Percentiles rank a stretch among this genome's conserved stretches.
phyloP scores from a whole-genome alignment of 2,329 filamentous ascomycete genomes.

The Phaeosphaeriaceae sp. region DNA sequence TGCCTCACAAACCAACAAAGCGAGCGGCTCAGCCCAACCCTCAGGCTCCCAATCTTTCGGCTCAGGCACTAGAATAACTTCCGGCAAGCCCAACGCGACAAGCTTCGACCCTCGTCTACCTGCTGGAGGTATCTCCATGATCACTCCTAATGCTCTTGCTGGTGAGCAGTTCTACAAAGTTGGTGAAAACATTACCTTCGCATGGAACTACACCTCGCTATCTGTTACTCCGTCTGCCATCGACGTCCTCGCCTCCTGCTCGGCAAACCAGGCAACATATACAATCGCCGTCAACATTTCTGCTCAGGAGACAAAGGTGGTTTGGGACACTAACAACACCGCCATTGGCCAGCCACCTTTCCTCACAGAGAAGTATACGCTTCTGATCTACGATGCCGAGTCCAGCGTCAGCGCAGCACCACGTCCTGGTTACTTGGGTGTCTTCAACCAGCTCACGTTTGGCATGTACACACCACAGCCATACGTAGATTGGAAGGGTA shows the following conservation, averaged over 20 bases:
- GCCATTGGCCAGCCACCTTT: conserved; percentile 51
- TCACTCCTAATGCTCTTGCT: conserved; percentile 60
- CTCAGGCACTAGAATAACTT: conserved; percentile 25
- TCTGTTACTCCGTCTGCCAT: conserved; percentile 63
- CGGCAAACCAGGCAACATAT: conserved; percentile 64
- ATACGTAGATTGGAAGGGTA: conserved; percentile 59
- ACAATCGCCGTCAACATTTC: conserved; percentile 67
- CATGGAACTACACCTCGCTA: conserved; percentile 73
- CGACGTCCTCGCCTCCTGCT: conserved; percentile 68
- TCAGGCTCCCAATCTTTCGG: conserved; percentile 21
- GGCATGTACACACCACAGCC: conserved; percentile 67
- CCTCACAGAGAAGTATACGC: conserved; percentile 66
- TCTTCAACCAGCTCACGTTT: conserved; percentile 61
- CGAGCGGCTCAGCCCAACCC: conserved; percentile 27
- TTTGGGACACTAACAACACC: conserved; percentile 64
- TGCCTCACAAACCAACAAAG: conserved; percentile 20
- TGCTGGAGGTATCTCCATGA: conserved; percentile 66
- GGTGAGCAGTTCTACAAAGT: conserved; percentile 68
- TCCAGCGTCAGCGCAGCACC: conserved; percentile 60
- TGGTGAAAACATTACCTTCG: conserved; percentile 66
- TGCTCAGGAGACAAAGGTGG: conserved; percentile 58
- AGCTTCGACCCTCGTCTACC: conserved; percentile 60
- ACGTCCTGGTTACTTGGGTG: conserved; percentile 61
- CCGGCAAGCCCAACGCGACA: conserved; percentile 32
- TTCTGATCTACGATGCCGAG: conserved; percentile 66